phyloP scores from a whole-genome alignment of 768 basidiomycete species.

The Lentinula raphanica region DNA sequence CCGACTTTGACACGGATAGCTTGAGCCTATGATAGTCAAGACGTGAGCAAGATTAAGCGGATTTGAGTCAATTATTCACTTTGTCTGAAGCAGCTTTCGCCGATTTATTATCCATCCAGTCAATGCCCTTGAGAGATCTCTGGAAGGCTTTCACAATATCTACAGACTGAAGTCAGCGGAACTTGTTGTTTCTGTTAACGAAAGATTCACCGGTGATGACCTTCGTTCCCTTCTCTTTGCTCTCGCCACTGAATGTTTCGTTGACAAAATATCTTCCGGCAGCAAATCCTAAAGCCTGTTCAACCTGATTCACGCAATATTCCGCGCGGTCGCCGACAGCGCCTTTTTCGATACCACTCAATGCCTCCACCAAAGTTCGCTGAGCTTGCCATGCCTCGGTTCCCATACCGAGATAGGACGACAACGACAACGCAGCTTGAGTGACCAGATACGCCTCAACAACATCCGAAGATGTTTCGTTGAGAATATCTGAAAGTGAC shows the following conservation, averaged over 20 bases:
- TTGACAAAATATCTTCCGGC: constrained; percentile 87
- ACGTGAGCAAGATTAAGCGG: neutral
- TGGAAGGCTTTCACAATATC: constrained; percentile 85
- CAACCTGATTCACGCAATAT: constrained; percentile 72
- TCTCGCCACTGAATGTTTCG: constrained; percentile 73
- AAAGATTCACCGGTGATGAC: constrained; percentile 64
- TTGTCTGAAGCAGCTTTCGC: constrained; percentile 81
- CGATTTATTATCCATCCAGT: constrained; percentile 91
- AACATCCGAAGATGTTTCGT: constrained; percentile 59
- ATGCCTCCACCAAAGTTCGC: constrained; percentile 60
- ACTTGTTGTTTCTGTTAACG: neutral
- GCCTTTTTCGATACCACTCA: constrained; percentile 85
- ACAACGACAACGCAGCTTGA: constrained; percentile 65
- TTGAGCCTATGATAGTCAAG: constrained; percentile 48
- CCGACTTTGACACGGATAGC: constrained; percentile 89
- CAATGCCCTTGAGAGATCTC: constrained; percentile 59
- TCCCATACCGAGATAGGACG: constrained; percentile 64
- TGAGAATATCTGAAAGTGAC: constrained; percentile 64
- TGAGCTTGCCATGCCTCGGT: constrained; percentile 79
- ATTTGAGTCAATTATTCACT: constrained; percentile 30
- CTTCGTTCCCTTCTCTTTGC: constrained; percentile 73
- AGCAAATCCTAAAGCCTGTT: constrained; percentile 78
- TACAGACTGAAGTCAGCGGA: constrained; percentile 23
- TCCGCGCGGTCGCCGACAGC: constrained; percentile 78
- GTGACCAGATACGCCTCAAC: constrained; percentile 84